Evolutionary conservation across 2,329 filamentous ascomycete species (phyloP), one percentile per base, ranked within the genome.

Genomic region (Emmonsiellopsis sp.): DNA sequence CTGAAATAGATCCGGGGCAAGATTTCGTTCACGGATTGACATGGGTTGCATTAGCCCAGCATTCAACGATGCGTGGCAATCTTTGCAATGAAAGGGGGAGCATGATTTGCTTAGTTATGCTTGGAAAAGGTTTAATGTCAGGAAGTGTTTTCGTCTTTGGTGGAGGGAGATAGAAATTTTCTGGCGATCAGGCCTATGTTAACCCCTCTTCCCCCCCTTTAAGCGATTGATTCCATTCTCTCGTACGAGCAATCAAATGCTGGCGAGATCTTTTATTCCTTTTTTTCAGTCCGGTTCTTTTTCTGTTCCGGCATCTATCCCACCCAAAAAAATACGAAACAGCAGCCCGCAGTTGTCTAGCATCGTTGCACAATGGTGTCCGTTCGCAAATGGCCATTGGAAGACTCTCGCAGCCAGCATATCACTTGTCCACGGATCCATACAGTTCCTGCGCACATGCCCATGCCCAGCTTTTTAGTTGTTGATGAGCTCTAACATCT

Each of bases 41-140:
- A n/a, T 49, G 20, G 31, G 20, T 35, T 31, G 37, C 15, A 16
- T 38, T 38, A 20, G 46, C n/a, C 16, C 35, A 35, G 15, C 30
- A 49, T 49, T 49, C 34, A 49, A 49, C 40, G 40, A 49, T 15
- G 46, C 16, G 46, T 16, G 34, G 35, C 46, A 40, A 30, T n/a
- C 46, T 26, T 38, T 9, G 11, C 34, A 16, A 5, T 10, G 11
- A 20, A 26, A 26, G 8, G 16, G 26, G 11, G 4, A 2, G 8
- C 7, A 11, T 34, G 34, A 49, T 49, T 31, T 38, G 35, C 11
- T 7, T n/a, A 8, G 32, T 30, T 31, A 16, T 11, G 46, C 34
- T n/a, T 30, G 10, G 34, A 40, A 8, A 20, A 35, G 34, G 20
- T 16, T 31, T 49, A 26, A 26, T 26, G 0, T 26, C 3, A 26